phyloP scores from a whole-genome alignment of 495 filamentous ascomycete species.

The Tuber microsphaerosporum region DNA sequence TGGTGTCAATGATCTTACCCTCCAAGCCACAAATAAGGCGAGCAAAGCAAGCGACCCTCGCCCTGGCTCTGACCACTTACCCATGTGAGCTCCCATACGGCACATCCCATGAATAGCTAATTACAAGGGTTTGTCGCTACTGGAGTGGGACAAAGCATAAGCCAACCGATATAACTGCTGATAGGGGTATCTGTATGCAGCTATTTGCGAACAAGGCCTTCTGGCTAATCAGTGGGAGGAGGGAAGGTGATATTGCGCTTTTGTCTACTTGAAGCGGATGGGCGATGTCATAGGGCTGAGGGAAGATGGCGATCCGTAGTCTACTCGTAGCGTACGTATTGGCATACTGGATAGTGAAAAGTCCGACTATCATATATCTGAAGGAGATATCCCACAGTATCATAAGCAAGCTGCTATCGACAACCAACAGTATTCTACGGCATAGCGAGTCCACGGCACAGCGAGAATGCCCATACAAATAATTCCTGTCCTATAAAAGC shows the following conservation, averaged over 20 bases:
- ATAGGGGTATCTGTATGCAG: neutral
- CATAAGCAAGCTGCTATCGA: neutral
- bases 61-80: neutral
- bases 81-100: neutral
- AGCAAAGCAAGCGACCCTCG: neutral
- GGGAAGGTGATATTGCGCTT: neutral
- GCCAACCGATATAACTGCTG: neutral
- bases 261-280: neutral
- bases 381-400: neutral
- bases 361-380: neutral
- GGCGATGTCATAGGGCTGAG: neutral
- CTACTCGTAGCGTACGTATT: neutral
- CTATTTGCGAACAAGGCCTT: neutral
- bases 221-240: neutral
- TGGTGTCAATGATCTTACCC: slow-evolving; percentile 3
- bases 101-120: neutral
- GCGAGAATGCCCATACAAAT: no score
- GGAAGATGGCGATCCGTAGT: neutral
- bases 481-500: no score
- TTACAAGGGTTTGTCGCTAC: neutral
- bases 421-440: no score
- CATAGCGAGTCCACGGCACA: no score
- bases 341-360: neutral
- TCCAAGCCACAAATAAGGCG: neutral
- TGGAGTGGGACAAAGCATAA: neutral